phyloP scores from a whole-genome alignment of 495 filamentous ascomycete species.

The Penicillium tannophilum region DNA sequence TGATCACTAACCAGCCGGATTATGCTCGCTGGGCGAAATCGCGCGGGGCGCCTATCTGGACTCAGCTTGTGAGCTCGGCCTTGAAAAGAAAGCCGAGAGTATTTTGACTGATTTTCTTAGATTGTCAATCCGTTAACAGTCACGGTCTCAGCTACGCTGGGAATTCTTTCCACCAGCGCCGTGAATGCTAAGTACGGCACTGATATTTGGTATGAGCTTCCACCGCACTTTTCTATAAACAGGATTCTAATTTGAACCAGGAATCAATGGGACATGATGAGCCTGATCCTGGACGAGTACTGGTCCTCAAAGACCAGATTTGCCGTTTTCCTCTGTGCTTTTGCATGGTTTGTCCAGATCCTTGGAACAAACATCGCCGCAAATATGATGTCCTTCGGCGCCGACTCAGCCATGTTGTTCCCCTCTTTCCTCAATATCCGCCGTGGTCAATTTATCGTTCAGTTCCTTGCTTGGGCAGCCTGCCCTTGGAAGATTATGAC shows the following conservation, averaged over 20 bases:
- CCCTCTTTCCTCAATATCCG: conserved; percentile 6
- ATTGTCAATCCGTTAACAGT: conserved; percentile 5
- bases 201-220: conserved; percentile 5
- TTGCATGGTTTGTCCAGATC: conserved; percentile 12
- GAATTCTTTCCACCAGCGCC: conserved; percentile 9
- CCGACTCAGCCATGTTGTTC: conserved; percentile 7
- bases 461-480: conserved; percentile 8
- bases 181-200: conserved; percentile 7
- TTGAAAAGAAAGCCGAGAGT: not conserved
- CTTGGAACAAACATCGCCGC: conserved; percentile 11
- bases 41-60: conserved; percentile 8
- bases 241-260: not conserved
- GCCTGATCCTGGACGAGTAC: conserved; percentile 5
- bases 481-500: conserved; percentile 6
- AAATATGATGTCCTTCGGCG: conserved; percentile 10
- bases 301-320: conserved; percentile 9
- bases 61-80: conserved; percentile 1
- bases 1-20: conserved; percentile 12
- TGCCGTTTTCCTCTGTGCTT: conserved; percentile 9
- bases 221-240: not conserved
- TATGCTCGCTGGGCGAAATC: conserved; percentile 9
- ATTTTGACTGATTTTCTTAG: not conserved
- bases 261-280: conserved; percentile 14
- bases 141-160: conserved; percentile 5
- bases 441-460: conserved; percentile 7